Base-by-base conservation (phyloP, 2,329 filamentous ascomycete species). In the Zalaria sp. region DNA sequence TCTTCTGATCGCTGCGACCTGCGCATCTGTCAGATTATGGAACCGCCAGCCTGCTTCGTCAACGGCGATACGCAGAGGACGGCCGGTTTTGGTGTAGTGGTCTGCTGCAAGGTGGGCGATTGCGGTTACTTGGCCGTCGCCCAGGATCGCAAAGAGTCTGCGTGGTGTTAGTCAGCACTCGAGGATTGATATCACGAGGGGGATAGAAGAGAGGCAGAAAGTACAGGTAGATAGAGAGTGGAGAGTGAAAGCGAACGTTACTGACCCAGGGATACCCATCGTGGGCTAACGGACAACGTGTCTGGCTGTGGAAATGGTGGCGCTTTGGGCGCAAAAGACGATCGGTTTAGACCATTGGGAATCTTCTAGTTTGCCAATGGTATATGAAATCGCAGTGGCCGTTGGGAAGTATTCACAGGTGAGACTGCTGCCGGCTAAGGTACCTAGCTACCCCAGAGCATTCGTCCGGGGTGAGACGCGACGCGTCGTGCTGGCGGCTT, bases 21-120 rank as follows among this genome's bases (percentile, higher is more conserved):
- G 53, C 4, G 53, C 46, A 9, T 42, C 18, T 1, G 55, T 62
- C 4, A 68, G 43, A 42, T 66, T 67, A 43, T 60, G 59, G 51
- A 66, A 68, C 0, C 62, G 53, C 63, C 62, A 68, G 27, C 60
- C 58, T 4, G 63, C 61, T 46, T 66, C 62, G 37, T 68, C 65
- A 1, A 67, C 55, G 8, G 64, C 64, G 27, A 68, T 60, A 6
- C 59, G 47, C 1, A 66, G 50, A 5, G 63, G 60, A 25, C 58
- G 54, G 28, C 54, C 53, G 49, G 60, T 50, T 29, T 46, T 40
- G 27, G 51, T 46, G 43, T 57, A 61, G 43, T 64, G 60, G 1
- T 60, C 52, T 28, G 62, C 53, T 2, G 63, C 58, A 26, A 63
- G 54, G 29, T 63, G 51, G 4, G 61, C 63, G 28, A 64, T 51